phyloP scores from a whole-genome alignment of 2,329 filamentous ascomycete genomes.

The Penicillium sclerotigenum region DNA sequence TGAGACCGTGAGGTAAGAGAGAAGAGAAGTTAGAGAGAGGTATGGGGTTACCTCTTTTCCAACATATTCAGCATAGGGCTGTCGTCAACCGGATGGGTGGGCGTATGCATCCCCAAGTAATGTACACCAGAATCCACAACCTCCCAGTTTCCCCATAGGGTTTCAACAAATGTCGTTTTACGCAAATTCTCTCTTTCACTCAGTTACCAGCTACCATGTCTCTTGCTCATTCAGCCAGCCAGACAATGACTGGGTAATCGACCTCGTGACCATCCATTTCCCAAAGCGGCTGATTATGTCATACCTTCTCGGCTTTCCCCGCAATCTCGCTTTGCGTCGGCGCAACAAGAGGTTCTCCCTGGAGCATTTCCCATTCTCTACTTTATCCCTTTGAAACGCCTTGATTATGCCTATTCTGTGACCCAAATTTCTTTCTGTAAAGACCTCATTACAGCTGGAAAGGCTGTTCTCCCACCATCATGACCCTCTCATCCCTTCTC shows the following conservation, averaged over 20 bases:
- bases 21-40: not conserved
- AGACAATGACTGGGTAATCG: no score
- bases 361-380: constrained; percentile 1
- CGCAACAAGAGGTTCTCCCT: constrained; percentile 20
- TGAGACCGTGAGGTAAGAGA: not conserved
- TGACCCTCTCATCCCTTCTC: constrained; percentile 41
- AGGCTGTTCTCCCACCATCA: constrained; percentile 19
- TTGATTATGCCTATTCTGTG: constrained; percentile 12
- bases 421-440: not conserved
- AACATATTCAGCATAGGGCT: not conserved
- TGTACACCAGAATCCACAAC: not conserved
- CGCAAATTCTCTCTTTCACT: not conserved
- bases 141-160: not conserved
- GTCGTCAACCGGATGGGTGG: no score
- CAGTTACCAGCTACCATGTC: not conserved
- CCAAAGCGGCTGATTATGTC: constrained; percentile 8
- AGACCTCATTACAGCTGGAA: constrained; percentile 5
- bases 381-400: not conserved
- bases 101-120: no score
- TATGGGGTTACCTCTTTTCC: not conserved
- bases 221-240: not conserved
- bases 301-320: constrained; percentile 26
- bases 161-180: no score
- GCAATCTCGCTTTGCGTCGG: constrained; percentile 41
- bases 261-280: not conserved